Evolutionary conservation across 495 filamentous ascomycete genomes (phyloP).

Genomic region (Aspergillus leporis): DNA sequence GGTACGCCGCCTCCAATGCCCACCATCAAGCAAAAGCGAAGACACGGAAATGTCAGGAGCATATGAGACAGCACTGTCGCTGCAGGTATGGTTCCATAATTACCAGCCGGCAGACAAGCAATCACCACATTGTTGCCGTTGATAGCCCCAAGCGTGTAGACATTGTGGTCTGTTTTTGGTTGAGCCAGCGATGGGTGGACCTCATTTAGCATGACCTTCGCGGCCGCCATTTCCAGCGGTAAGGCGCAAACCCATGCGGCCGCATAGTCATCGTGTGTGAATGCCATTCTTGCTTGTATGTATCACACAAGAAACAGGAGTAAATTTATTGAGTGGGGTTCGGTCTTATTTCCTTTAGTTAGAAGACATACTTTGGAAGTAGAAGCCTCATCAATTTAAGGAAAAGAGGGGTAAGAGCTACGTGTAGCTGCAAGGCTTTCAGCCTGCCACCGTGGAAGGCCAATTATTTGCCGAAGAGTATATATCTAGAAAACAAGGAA

Average conservation of each 20-base stretch:
- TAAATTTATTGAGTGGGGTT: too few species aligned
- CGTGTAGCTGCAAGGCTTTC: too few species aligned
- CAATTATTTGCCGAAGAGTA: too few species aligned
- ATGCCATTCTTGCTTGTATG: neutral
- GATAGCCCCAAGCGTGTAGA: conserved; percentile 3
- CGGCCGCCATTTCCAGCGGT: conserved; percentile 3
- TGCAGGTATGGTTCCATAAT: neutral
- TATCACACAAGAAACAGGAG: neutral
- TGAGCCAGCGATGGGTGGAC: neutral
- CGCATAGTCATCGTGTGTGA: too few species aligned
- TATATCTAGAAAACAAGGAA: too few species aligned
- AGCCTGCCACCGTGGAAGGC: too few species aligned
- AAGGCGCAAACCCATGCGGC: too few species aligned
- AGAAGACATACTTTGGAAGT: too few species aligned
- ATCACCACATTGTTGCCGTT: conserved; percentile 4
- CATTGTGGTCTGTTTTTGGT: conserved; percentile 1
- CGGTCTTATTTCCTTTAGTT: too few species aligned
- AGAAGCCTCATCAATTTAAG: too few species aligned
- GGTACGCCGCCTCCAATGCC: conserved; percentile 6
- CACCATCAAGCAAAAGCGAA: conserved; percentile 1
- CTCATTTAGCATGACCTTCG: conserved; percentile 5
- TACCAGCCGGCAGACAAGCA: conserved; percentile 4
- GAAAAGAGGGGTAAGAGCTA: too few species aligned
- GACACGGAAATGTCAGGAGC: neutral
- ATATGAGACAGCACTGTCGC: neutral